Percentiles rank a stretch among this genome's conserved stretches.
Evolutionary conservation across 2,329 filamentous ascomycete species (phyloP).

Genomic region (Colletotrichum aenigma): DNA sequence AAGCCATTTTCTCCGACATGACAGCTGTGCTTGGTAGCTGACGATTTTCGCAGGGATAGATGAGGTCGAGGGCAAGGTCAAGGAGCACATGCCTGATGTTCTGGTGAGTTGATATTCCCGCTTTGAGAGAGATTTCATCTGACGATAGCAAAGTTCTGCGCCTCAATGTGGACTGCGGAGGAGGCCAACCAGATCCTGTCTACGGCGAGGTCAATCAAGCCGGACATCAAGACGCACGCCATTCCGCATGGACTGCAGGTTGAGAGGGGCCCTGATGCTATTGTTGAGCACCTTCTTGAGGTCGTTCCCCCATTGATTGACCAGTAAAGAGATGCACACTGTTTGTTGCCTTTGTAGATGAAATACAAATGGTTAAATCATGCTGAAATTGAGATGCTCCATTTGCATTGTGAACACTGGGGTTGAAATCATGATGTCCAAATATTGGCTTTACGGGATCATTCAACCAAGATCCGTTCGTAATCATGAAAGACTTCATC

Average conservation of each 20-base stretch:
- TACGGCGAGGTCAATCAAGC: conserved; percentile 46
- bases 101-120: conserved; percentile 22
- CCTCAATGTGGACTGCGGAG: conserved; percentile 57
- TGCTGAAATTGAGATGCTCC: fast-evolving
- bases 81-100: conserved; percentile 32
- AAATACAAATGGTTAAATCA: not conserved
- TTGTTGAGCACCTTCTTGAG: conserved; percentile 56
- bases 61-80: conserved; percentile 58
- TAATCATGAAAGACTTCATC: not conserved
- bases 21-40: not conserved
- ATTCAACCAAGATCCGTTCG: fast-evolving
- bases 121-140: not conserved
- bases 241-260: conserved; percentile 60
- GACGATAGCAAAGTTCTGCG: conserved; percentile 54
- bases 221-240: conserved; percentile 54
- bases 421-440: fast-evolving
- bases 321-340: not conserved
- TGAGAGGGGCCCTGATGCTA: conserved; percentile 55
- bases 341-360: fast-evolving
- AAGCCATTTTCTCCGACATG: conserved; percentile 24
- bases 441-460: fast-evolving
- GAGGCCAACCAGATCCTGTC: conserved; percentile 48
- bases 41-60: conserved; percentile 50
- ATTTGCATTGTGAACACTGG: not conserved
- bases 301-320: conserved; percentile 37